phyloP scores from a whole-genome alignment of 2,329 filamentous ascomycete species.

The Annulohypoxylon truncatum region DNA sequence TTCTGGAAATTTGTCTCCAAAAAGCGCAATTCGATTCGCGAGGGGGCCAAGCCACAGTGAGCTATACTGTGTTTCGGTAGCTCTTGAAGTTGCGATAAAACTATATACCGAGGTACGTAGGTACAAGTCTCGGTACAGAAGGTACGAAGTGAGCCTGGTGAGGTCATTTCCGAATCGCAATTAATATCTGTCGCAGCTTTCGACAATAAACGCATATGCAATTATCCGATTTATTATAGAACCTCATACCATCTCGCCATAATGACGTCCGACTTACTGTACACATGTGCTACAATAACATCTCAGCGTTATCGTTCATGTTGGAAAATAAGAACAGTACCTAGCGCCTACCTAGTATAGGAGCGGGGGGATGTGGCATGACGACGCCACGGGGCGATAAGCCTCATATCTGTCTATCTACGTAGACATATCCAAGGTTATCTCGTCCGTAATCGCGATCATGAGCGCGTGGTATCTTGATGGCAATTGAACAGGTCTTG shows the following conservation, averaged over 20 bases:
- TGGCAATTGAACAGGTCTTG: conserved; percentile 14
- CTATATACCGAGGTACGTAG: conserved; percentile 12
- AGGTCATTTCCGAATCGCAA: conserved; percentile 19
- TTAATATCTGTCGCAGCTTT: background rate
- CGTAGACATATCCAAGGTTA: background rate
- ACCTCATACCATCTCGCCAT: background rate
- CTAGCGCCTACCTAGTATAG: background rate
- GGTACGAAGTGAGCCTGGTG: conserved; percentile 7
- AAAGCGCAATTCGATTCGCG: conserved; percentile 32
- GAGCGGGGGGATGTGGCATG: conserved; percentile 29
- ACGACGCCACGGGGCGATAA: conserved; percentile 14
- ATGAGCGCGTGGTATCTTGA: conserved; percentile 21
- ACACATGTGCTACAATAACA: background rate
- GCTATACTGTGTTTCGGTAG: conserved; percentile 17
- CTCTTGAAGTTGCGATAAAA: conserved; percentile 2
- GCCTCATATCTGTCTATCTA: background rate
- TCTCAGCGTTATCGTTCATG: background rate
- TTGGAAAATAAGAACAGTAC: background rate
- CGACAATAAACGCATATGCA: conserved; percentile 12
- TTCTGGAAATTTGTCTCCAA: conserved; percentile 33
- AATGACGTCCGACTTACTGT: conserved; percentile 23
- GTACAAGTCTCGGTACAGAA: background rate
- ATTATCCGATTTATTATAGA: conserved; percentile 25
- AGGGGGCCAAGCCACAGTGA: conserved; percentile 3
- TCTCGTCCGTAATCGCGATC: conserved; percentile 14